Conservation (phyloP, 192 early-diverging fungal species). For the Backusella parvicylindrica region DNA sequence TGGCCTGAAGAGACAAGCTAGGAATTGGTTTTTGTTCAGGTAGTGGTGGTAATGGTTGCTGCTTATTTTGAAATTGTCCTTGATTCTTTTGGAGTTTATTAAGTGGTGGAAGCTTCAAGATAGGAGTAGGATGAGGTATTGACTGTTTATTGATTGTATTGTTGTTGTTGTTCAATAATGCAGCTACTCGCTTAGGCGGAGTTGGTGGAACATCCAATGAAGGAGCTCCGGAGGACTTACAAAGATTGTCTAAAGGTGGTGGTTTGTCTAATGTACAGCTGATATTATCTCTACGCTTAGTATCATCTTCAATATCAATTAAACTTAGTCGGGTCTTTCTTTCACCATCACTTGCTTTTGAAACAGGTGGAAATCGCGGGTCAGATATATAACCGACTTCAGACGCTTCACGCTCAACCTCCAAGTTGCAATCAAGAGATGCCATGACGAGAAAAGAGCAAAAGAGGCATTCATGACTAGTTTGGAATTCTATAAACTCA, state of each 20-base stretch:
- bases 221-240: background rate
- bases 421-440: background rate
- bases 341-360: background rate
- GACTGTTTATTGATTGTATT: background rate
- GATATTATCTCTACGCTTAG: background rate
- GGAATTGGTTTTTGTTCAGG: background rate
- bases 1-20: background rate
- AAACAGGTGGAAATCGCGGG: background rate
- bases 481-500: conserved; percentile 2
- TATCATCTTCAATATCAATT: background rate
- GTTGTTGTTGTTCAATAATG: background rate
- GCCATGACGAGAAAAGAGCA: background rate
- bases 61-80: background rate
- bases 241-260: background rate
- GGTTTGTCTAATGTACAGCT: background rate
- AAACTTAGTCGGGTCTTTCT: background rate
- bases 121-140: background rate
- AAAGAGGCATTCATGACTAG: background rate
- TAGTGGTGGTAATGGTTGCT: background rate
- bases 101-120: background rate
- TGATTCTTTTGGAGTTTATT: background rate
- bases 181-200: background rate
- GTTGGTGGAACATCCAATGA: background rate
- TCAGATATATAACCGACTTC: background rate
- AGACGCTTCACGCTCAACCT: background rate